phyloP scores from a whole-genome alignment of 129 eudicot species.

The sunflower (Helianthus annuus) region HanXRQr2.0-SUNRISE NC_035442.2:148761353-148761852 shows the following conservation, averaged over 20 bases:
- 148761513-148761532: constrained; percentile 45
- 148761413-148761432: constrained; percentile 9
- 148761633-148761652: constrained; percentile 31
- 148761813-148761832: constrained; percentile 1
- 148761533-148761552: constrained; percentile 36
- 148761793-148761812: background rate
- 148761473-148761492: constrained; percentile 32
- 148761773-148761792: background rate
- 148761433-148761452: constrained; percentile 28
- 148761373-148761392: constrained; percentile 37
- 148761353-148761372: constrained; percentile 27
- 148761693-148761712: constrained; percentile 22
- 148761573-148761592: constrained; percentile 25
- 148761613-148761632: constrained; percentile 24
- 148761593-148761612: constrained; percentile 35
- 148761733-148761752: constrained; percentile 10
- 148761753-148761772: background rate
- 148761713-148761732: constrained; percentile 11
- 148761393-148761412: constrained; percentile 11
- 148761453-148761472: constrained; percentile 27
- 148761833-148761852: background rate
- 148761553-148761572: constrained; percentile 20
- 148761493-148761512: constrained; percentile 37
- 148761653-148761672: constrained; percentile 33
- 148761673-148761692: constrained; percentile 24